Evolutionary conservation across 495 filamentous ascomycete genomes (phyloP), one percentile per base, ranked within the genome.

Genomic region (Daldinia decipiens): DNA sequence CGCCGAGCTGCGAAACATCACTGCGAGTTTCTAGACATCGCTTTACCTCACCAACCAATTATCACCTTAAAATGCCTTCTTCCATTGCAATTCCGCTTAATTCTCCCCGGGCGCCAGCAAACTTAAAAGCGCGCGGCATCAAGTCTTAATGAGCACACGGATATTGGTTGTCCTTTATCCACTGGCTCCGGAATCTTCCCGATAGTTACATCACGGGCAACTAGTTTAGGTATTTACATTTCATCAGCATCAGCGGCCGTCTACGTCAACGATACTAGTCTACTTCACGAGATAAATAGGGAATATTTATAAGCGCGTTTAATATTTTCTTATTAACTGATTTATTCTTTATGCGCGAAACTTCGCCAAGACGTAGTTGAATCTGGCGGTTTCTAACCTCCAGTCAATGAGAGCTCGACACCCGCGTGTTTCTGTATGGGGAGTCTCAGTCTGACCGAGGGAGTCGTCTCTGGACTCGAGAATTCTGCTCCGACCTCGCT

Each of bases 121-220:
- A 26, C 4, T 5, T 17, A 31, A 19, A 59, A 65, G 70, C 70
- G 70, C 70, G 70, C 70, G 65, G 70, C 47, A 73, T 39, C 26
- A 3, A 38, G 53, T 51, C 39, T 54, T 45, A 26, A 2, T 21
- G 27, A 62, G 29, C 32, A 62, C 53, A 52, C 17, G 34, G 45
- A 21, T 43, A 43, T 27, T 39, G 27, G 29, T 65, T 67, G 27
- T 38, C 31, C 31, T 8, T 8, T 50, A 39, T 58, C 45, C 5
- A 73, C 69, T 73, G 70, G 70, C 27, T 53, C 31, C 2, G 3
- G 27, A 15, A 34, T 50, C 43, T 51, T 61, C 34, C 38, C 17
- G 9, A 54, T 39, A 55, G 38, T 31, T 24, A 26, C 29, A 39
- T 54, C 19, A 47, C 52, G 4, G n/a, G 40, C 6, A 21, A n/a